Evolutionary conservation across 352 stramenopile genomes (phyloP), one percentile per base, ranked within the genome.

Genomic region (Globisporangium solare): DNA sequence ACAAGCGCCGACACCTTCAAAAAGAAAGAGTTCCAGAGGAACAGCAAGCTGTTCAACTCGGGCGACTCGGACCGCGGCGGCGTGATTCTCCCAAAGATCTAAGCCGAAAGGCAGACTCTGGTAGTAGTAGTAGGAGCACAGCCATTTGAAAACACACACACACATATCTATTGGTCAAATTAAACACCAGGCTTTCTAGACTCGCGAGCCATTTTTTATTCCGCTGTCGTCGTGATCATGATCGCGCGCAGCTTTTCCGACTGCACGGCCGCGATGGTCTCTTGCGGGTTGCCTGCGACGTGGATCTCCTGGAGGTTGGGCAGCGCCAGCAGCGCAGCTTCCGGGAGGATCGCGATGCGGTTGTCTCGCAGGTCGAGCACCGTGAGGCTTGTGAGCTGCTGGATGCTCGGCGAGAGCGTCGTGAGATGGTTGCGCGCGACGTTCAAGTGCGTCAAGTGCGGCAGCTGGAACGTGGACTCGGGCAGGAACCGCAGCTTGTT

Each of bases 401-500:
- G 47, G 10, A 89, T 60, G 18, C 71, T 51, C 2, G 42, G 42
- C 11, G 88, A 70, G 8, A 95, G 62, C 43, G 56, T 56, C 17
- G 61, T 70, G 6, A 96, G 69, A 2, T 63, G 53, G 60, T 96
- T 96, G 56, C 79, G 57, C n/a, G 73, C 72, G 14, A 93, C 15
- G 53, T 93, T 56, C 22, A 96, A 64, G 13, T 70, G 61, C 55
- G 61, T 63, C 20, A 96, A 73, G 14, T 71, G 54, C 22, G 63
- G 39, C 13, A 97, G 74, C 51, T 74, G 56, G 60, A 94, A 96
- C n/a, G 89, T 66, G 15, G 80, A 70, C 46, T 89, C 86, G 2
- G 89, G 89, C 45, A 97, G 70, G 35, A 70, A 66, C 5, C 65
- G 79, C 45, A 97, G 77, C 32, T 79, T 63, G 61, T 97, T 97